These are phyloP conservation scores for Lipomyces chichibuensis DNA, from an alignment of 805 yeast genomes.

Conservation along the genomic window DNA sequence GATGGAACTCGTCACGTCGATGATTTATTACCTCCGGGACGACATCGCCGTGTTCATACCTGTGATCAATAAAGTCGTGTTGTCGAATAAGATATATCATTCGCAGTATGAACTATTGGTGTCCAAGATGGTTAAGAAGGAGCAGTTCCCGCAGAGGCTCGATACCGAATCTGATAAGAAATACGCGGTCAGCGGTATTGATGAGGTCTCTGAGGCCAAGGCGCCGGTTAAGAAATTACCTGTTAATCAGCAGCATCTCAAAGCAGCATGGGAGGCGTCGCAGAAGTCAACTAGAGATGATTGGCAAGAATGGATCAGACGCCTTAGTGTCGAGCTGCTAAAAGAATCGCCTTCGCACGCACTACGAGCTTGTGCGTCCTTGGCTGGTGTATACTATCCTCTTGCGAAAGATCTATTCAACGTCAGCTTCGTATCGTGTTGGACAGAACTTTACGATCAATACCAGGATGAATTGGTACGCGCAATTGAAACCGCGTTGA, in stretches of 20 bases:
- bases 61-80: slow-evolving; percentile 61
- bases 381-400: slow-evolving; percentile 86
- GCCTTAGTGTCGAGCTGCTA: slow-evolving; percentile 79
- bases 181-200: slow-evolving; percentile 47
- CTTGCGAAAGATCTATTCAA: slow-evolving; percentile 89
- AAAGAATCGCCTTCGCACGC: slow-evolving; percentile 96
- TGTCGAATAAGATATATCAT: slow-evolving; percentile 68
- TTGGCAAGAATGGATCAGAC: slow-evolving; percentile 97
- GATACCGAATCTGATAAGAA: slow-evolving; percentile 63
- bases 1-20: slow-evolving; percentile 74
- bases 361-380: slow-evolving; percentile 84
- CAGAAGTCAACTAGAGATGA: slow-evolving; percentile 90
- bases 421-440: slow-evolving; percentile 92
- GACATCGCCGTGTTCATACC: slow-evolving; percentile 88
- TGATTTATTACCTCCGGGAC: slow-evolving; percentile 76
- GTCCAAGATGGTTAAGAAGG: slow-evolving; percentile 74
- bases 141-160: slow-evolving; percentile 79
- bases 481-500: slow-evolving; percentile 80
- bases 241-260: slow-evolving; percentile 62
- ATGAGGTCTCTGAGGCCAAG: slow-evolving; percentile 64
- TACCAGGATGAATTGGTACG: slow-evolving; percentile 88
- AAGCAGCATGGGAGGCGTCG: slow-evolving; percentile 88
- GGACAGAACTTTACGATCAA: slow-evolving; percentile 88
- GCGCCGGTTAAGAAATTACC: slow-evolving; percentile 75
- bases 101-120: slow-evolving; percentile 80